Conservation (phyloP, 176 grass and related monocot species). For the Chrysopogon serrulatus region DNA sequence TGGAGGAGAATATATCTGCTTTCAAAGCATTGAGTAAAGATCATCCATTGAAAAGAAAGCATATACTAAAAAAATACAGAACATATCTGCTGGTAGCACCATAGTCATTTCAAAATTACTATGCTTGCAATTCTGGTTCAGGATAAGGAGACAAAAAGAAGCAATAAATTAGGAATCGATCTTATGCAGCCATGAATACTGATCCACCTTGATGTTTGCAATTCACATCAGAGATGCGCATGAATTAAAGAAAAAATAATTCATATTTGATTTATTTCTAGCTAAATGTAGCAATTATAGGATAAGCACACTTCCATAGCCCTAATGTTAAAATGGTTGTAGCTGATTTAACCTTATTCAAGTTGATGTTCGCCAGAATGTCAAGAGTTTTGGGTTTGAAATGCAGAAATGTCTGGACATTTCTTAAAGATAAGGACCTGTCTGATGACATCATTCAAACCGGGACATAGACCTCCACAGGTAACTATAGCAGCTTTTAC, state of each 20-base stretch:
- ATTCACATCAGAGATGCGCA: background rate
- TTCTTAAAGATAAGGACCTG: slow-evolving; percentile 46
- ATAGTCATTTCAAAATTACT: background rate
- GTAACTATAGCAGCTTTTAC: slow-evolving; percentile 96
- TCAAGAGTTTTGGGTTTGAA: background rate
- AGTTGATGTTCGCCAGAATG: background rate
- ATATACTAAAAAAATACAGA: background rate
- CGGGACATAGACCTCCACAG: slow-evolving; percentile 88
- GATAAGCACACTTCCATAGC: background rate
- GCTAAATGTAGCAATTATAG: background rate
- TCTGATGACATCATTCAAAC: slow-evolving; percentile 94
- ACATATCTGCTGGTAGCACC: background rate
- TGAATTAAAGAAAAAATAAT: background rate
- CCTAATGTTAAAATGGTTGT: background rate
- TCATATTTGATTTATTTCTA: background rate
- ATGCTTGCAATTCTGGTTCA: background rate
- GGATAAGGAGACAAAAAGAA: background rate
- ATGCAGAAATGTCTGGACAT: slow-evolving; percentile 7
- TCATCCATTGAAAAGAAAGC: background rate
- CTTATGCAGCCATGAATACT: background rate
- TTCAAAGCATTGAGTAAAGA: background rate
- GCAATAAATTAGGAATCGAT: background rate
- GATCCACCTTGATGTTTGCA: background rate
- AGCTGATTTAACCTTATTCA: background rate
- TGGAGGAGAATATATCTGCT: background rate